Evolutionary conservation across 345 rosid species (phyloP).

Genomic region (Anastatica hierochuntica): DNA sequence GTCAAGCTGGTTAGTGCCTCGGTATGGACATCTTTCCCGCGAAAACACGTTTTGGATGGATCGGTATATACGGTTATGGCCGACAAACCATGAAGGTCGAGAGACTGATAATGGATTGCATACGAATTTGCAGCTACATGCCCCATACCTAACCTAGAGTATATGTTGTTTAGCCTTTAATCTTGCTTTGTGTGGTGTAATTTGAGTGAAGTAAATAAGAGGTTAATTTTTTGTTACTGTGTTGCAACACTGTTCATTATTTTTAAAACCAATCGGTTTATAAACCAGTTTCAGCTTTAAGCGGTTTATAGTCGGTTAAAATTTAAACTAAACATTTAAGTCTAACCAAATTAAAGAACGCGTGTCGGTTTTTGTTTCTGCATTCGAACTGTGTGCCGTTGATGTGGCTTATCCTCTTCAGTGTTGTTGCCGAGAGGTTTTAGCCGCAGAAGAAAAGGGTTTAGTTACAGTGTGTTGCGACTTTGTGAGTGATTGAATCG

Average conservation of each 20-base stretch:
- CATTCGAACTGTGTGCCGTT: conserved; percentile 8
- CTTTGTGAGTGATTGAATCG: not conserved
- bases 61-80: not conserved
- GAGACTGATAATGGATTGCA: not conserved
- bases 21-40: not conserved
- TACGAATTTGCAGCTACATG: too few relatives aligned
- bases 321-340: not conserved
- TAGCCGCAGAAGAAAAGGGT: conserved; percentile 26
- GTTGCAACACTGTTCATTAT: not conserved
- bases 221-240: not conserved
- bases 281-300: too few relatives aligned
- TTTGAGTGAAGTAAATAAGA: not conserved
- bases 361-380: not conserved
- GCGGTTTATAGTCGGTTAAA: too few relatives aligned
- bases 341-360: not conserved
- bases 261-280: not conserved
- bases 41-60: not conserved
- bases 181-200: not conserved
- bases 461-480: conserved; percentile 1
- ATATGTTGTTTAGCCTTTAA: not conserved
- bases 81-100: not conserved
- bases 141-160: not conserved
- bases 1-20: not conserved
- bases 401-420: conserved; percentile 19
- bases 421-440: conserved; percentile 26